Percentiles rank a stretch among this genome's conserved stretches.
Conservation (phyloP, 225 moss, liverwort and hornwort genomes). For the Polytrichum commune region DNA sequence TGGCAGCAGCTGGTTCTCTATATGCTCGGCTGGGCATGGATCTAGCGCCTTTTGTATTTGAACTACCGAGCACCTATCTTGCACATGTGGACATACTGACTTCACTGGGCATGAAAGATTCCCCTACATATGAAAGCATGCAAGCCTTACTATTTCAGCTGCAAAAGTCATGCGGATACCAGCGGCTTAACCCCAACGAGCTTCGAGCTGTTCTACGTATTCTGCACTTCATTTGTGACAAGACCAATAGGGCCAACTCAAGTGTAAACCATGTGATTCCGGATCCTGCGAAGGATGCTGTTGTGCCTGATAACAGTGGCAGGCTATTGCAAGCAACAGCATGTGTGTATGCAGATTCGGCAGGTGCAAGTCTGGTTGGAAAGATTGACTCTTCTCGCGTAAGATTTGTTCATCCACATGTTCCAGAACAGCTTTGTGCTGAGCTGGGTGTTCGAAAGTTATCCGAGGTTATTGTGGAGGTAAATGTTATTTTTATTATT, state of each 20-base stretch:
- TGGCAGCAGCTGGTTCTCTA: slow-evolving; percentile 65
- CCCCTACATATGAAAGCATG: slow-evolving; percentile 72
- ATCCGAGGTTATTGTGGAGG: slow-evolving; percentile 82
- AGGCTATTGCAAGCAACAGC: slow-evolving; percentile 67
- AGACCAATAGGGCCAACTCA: slow-evolving; percentile 41
- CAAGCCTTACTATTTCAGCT: slow-evolving; percentile 58
- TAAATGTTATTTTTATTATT: slow-evolving; percentile 15
- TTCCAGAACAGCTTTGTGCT: slow-evolving; percentile 55
- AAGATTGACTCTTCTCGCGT: slow-evolving; percentile 71
- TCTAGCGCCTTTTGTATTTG: slow-evolving; percentile 79
- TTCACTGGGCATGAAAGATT: slow-evolving; percentile 77
- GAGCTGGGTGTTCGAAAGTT: slow-evolving; percentile 73
- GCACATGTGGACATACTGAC: slow-evolving; percentile 69
- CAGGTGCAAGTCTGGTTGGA: slow-evolving; percentile 61
- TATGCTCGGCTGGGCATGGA: slow-evolving; percentile 82
- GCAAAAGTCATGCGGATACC: slow-evolving; percentile 70
- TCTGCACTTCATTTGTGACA: slow-evolving; percentile 69
- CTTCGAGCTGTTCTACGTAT: slow-evolving; percentile 69
- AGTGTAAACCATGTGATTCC: slow-evolving; percentile 23
- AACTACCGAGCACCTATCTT: slow-evolving; percentile 73
- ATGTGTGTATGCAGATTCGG: slow-evolving; percentile 72
- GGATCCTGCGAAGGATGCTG: slow-evolving; percentile 55
- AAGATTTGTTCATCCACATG: slow-evolving; percentile 77
- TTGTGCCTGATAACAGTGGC: slow-evolving; percentile 79
- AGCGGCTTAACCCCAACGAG: slow-evolving; percentile 81